phyloP scores from a whole-genome alignment of 441 rosid species.

The Syzygium malaccense region DNA sequence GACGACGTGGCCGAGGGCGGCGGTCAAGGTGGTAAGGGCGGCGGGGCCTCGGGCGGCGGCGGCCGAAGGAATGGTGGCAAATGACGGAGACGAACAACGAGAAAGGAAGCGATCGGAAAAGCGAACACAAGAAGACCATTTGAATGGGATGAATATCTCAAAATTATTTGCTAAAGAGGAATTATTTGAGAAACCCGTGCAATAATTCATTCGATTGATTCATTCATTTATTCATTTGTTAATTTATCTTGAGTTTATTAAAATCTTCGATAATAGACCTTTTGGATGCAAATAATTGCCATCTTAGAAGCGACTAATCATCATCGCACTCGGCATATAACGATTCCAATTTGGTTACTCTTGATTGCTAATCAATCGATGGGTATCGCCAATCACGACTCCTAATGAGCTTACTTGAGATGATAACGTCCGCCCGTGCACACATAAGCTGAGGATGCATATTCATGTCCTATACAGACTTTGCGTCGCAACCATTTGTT shows the following conservation, averaged over 20 bases:
- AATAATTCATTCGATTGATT: background rate
- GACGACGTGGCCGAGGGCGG: background rate
- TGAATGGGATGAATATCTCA: background rate
- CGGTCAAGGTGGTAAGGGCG: background rate
- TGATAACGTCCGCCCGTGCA: background rate
- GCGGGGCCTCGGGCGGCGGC: background rate
- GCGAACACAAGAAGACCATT: background rate
- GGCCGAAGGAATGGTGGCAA: background rate
- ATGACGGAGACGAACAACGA: background rate
- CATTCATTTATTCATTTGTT: background rate
- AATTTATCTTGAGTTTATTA: background rate
- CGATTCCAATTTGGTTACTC: background rate
- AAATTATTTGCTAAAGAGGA: background rate
- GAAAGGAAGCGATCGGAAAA: background rate
- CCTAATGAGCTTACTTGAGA: background rate
- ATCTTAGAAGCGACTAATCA: background rate
- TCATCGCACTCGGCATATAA: background rate
- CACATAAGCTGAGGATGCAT: fast-evolving
- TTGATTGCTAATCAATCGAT: background rate
- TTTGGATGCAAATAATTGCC: background rate
- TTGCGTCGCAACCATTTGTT: too few species aligned
- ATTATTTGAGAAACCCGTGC: background rate
- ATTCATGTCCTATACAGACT: fast-evolving
- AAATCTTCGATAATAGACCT: background rate
- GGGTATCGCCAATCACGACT: background rate